Conservation (phyloP, 1,284 basidiomycete genomes). For the Gomphus bonarii region DNA sequence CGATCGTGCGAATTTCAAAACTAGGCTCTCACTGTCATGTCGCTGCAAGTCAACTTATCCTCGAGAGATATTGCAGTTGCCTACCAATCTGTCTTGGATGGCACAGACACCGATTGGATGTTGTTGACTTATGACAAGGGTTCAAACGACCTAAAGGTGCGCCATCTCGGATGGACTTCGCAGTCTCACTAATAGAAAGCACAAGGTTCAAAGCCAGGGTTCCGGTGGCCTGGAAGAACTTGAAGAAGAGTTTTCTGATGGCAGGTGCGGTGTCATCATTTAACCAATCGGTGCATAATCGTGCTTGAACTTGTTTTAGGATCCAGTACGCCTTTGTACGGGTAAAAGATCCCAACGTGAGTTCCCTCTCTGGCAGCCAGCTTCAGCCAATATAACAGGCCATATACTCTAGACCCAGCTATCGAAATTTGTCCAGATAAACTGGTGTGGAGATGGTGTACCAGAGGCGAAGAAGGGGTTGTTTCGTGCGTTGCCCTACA, state of each 20-base stretch:
- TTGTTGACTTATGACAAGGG: slow-evolving; percentile 82
- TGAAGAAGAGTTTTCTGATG: slow-evolving; percentile 91
- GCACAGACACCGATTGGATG: slow-evolving; percentile 74
- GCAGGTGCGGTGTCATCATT: slow-evolving; percentile 43
- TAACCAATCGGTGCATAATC: not conserved
- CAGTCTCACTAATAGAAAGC: not conserved
- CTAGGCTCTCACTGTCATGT: slow-evolving; percentile 34
- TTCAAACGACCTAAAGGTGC: slow-evolving; percentile 75
- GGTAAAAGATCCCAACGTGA: slow-evolving; percentile 80
- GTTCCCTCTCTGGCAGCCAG: not conserved
- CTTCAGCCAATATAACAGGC: not conserved
- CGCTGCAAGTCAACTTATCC: slow-evolving; percentile 66
- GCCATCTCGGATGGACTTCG: not conserved
- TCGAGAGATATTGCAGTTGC: slow-evolving; percentile 64
- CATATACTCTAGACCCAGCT: slow-evolving; percentile 52
- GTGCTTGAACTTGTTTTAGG: slow-evolving; percentile 28
- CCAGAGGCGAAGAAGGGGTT: slow-evolving; percentile 88
- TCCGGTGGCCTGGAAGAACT: slow-evolving; percentile 82
- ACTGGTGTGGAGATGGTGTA: slow-evolving; percentile 95
- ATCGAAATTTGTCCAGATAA: slow-evolving; percentile 87
- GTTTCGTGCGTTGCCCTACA: slow-evolving; percentile 42
- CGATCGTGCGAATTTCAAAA: slow-evolving; percentile 3
- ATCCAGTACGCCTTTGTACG: slow-evolving; percentile 93
- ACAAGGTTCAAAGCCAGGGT: slow-evolving; percentile 67
- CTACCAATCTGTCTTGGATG: slow-evolving; percentile 73